Base-by-base conservation (phyloP, 1,139 yeast species). In the Yamadazyma membranifaciens region DNA sequence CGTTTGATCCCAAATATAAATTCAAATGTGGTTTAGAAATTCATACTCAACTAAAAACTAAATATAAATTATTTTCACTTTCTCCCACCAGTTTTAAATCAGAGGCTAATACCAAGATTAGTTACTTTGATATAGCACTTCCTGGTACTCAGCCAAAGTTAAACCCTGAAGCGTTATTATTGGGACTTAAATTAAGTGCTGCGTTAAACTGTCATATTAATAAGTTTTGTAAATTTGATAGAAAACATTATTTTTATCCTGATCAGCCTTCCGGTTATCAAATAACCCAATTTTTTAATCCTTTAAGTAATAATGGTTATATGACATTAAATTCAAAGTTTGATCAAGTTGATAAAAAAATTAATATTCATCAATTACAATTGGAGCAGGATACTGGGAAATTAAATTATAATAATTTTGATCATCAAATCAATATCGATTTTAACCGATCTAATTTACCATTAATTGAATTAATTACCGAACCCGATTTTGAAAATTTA, bases 261-360 rank as follows among this genome's bases (percentile, higher is more conserved):
- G 99, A 92, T 60, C 98, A 92, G 60, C 98, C 98, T 0, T 66
- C 87, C 40, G 99, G 99, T 0, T 92, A 89, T 60, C 99, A 92
- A 58, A 83, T 92, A 42, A 92, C 99, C 0, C 99, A 92, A 63
- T 87, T 81, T 55, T 88, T 78, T 57, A 73, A 75, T 36, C 98
- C 99, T 1, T 69, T 87, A 37, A 95, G 97, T 1, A 69, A 60
- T 30, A 69, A 76, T 37, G 98, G 98, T 0, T 49, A 45, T 15
- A 39, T 92, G 34, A 59, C 58, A 26, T 59, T 92, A 35, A 60
- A 52, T 10, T 61, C 65, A 17, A 63, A 75, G 31, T 63, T 73
- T 40, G 96, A 88, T 55, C 82, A 78, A 7, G 68, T 80, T 1
- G 59, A 65, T 1, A 66, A 67, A 32, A 53, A 43, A 6, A 79